Base-by-base conservation (phyloP, 768 basidiomycete species). In the Clathrus columnatus region DNA sequence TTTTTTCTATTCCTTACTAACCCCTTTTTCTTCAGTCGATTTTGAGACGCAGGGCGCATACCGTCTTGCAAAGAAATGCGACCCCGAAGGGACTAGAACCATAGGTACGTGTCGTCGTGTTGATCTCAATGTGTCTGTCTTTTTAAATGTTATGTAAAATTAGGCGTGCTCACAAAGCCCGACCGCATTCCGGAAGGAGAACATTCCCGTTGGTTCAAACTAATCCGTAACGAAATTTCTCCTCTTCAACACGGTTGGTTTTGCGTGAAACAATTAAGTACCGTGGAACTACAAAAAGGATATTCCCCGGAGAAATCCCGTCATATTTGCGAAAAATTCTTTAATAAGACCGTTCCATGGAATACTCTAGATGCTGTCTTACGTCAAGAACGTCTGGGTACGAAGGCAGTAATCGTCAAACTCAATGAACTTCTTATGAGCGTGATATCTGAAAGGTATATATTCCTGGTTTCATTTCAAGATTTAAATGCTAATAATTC, bases 11-110 rank as follows among this genome's bases (percentile, higher is more conserved):
- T n/a, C 29, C 18, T 45, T 8, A 27, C 32, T 21, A 20, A 8
- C 46, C 3, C 16, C 20, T 26, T 7, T 4, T 43, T 46, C 29
- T 11, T 8, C 51, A 90, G 88, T 85, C 50, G 86, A 91, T 59
- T 86, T 85, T 18, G 84, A 89, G 60, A 91, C 87, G 43, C 87
- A 90, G 64, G 83, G 82, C 0, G 87, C 87, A 0, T 81, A 84
- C 56, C 70, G 76, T n/a, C 69, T 90, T 0, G 80, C 84, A 0
- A 83, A 81, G 61, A 49, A 69, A 14, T 68, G 76, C 48, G 86
- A 89, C 58, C 79, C 81, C 0, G 68, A 78, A 0, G 85, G 87
- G 0, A 75, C 73, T 49, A 74, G 85, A 4, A 90, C 86, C 0
- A 83, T 89, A 16, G 86, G 87, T 85, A 58, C 14, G 75, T 61